A percentile compares a stretch with the other conserved stretches of the same genome.
These are phyloP conservation scores for Arthrobotrys iridis DNA, from an alignment of 2,329 filamentous ascomycete species.

Conservation along the genomic window DNA sequence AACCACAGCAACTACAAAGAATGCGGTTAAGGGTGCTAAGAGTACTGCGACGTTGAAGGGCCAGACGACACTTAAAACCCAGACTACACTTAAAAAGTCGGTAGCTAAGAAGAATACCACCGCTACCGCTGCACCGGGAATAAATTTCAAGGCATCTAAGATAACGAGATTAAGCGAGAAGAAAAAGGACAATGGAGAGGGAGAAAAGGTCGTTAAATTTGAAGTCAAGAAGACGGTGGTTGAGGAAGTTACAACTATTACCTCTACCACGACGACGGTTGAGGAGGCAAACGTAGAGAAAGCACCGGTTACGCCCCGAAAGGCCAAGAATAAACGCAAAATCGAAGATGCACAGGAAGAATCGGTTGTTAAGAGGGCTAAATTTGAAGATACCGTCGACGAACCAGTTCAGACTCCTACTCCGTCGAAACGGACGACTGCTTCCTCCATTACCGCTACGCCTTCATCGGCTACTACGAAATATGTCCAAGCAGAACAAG, in stretches of 20 bases:
- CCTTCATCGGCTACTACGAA: conserved; percentile 5
- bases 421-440: conserved; percentile 3
- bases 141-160: conserved; percentile 43
- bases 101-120: conserved; percentile 26
- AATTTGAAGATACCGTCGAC: background rate
- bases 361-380: conserved; percentile 22
- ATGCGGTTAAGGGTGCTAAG: background rate
- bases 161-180: conserved; percentile 43
- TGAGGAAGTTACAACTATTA: background rate
- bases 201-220: background rate
- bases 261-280: background rate
- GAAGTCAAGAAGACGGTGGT: conserved; percentile 8
- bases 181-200: conserved; percentile 26
- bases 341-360: conserved; percentile 31
- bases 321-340: conserved; percentile 18
- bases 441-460: background rate
- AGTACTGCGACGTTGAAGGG: background rate
- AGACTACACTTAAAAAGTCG: background rate
- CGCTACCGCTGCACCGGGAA: background rate
- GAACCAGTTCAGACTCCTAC: background rate
- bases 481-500: background rate
- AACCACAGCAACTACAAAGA: background rate
- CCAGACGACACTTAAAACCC: background rate
- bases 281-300: conserved; percentile 12
- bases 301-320: conserved; percentile 35